Evolutionary conservation across 257 asterid species (phyloP).

Genomic region (Datura wrightii): DNA sequence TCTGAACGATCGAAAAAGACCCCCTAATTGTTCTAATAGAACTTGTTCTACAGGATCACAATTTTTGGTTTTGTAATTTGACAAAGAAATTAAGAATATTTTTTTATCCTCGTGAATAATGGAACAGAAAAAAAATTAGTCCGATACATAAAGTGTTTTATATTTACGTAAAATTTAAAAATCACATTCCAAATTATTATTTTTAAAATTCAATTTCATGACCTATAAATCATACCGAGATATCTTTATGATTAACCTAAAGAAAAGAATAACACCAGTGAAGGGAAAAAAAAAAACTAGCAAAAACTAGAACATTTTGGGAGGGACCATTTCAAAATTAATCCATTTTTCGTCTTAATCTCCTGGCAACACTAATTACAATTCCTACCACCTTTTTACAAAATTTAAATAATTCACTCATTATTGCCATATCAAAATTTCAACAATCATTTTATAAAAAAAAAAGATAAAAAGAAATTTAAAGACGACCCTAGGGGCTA

Average conservation of each 20-base stretch:
- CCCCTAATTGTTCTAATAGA: no score
- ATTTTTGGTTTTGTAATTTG: no score
- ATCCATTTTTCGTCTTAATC: not conserved
- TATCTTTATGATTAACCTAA: not conserved
- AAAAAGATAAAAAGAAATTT: no score
- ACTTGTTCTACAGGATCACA: no score
- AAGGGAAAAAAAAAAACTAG: not conserved
- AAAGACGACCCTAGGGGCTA: conserved; percentile 3
- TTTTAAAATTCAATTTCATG: fast-evolving
- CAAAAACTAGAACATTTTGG: not conserved
- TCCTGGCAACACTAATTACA: not conserved
- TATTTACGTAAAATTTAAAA: no score
- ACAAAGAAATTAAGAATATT: no score
- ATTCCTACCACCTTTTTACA: not conserved
- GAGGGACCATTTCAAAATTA: conserved; percentile 12
- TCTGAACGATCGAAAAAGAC: not conserved
- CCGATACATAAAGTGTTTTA: no score
- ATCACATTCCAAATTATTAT: no score
- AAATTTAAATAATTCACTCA: conserved; percentile 25
- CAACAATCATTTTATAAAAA: not conserved
- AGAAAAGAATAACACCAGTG: not conserved
- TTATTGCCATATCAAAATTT: conserved; percentile 3
- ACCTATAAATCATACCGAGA: fast-evolving
- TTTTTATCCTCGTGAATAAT: no score
- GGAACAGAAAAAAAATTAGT: no score